These are phyloP conservation scores for Aphanomyces stellatus DNA, from an alignment of 352 stramenopile species.

Conservation along the genomic window DNA sequence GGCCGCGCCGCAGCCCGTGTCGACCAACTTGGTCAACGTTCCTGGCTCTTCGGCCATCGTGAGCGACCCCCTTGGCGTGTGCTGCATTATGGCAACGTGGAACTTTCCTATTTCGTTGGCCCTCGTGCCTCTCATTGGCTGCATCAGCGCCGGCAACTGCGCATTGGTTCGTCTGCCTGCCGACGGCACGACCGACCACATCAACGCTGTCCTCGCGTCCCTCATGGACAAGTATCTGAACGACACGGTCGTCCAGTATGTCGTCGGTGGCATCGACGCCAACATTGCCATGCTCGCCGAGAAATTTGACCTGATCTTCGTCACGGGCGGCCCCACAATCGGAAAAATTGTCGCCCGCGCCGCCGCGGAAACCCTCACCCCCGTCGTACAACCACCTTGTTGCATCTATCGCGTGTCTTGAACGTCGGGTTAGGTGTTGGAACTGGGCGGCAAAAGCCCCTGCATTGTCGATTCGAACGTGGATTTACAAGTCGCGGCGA, in stretches of 20 bases:
- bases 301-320: conserved; percentile 72
- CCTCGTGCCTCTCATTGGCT: conserved; percentile 68
- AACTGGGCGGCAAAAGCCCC: conserved; percentile 92
- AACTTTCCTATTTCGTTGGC: conserved; percentile 87
- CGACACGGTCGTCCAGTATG: conserved; percentile 62
- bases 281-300: conserved; percentile 75
- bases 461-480: conserved; percentile 66
- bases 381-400: conserved; percentile 26
- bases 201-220: conserved; percentile 42
- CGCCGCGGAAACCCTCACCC: conserved; percentile 90
- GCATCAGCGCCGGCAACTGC: conserved; percentile 89
- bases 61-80: conserved; percentile 70
- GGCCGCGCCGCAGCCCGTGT: conserved; percentile 39
- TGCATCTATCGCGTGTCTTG: background rate
- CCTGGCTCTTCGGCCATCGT: conserved; percentile 51
- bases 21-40: conserved; percentile 50
- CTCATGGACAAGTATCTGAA: conserved; percentile 74
- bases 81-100: conserved; percentile 86
- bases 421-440: background rate
- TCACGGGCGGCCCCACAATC: conserved; percentile 45
- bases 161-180: conserved; percentile 87
- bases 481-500: conserved; percentile 41
- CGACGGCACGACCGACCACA: conserved; percentile 64
- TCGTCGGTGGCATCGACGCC: conserved; percentile 76
- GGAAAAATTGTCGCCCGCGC: conserved; percentile 84